A percentile compares a stretch with the other conserved stretches of the same genome.
These are phyloP conservation scores for Lipomyces orientalis DNA, from an alignment of 805 yeast genomes.

Conservation along the genomic window DNA sequence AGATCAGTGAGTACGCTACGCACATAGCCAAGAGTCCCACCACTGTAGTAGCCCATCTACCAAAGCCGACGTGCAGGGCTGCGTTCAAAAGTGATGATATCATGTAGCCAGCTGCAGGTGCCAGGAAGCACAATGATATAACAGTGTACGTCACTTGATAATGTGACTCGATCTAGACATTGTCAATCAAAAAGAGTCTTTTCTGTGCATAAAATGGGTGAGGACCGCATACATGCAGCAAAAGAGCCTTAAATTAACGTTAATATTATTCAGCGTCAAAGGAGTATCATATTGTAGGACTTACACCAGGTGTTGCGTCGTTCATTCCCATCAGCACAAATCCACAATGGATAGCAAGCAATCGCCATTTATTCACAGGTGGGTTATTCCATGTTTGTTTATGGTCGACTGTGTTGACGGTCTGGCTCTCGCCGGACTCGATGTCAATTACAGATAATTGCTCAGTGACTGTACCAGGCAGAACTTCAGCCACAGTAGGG, in stretches of 20 bases:
- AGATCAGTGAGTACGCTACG: constrained; percentile 53
- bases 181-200: background rate
- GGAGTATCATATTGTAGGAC: constrained; percentile 8
- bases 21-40: constrained; percentile 49
- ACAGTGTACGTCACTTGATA: constrained; percentile 57
- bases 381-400: constrained; percentile 25
- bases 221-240: constrained; percentile 10
- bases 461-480: background rate
- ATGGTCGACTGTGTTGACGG: constrained; percentile 8
- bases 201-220: no score
- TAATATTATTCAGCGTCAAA: background rate
- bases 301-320: constrained; percentile 64
- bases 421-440: constrained; percentile 1
- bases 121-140: constrained; percentile 62
- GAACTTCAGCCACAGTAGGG: background rate
- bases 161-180: constrained; percentile 54
- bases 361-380: constrained; percentile 18
- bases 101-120: constrained; percentile 62
- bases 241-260: constrained; percentile 1
- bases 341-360: constrained; percentile 19
- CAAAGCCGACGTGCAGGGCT: constrained; percentile 50
- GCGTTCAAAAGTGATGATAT: constrained; percentile 57
- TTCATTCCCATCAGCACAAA: constrained; percentile 37
- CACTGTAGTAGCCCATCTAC: constrained; percentile 49
- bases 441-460: background rate